Evolutionary conservation across 257 asterid genomes (phyloP).

Genomic region (Primulina tabacum): DNA sequence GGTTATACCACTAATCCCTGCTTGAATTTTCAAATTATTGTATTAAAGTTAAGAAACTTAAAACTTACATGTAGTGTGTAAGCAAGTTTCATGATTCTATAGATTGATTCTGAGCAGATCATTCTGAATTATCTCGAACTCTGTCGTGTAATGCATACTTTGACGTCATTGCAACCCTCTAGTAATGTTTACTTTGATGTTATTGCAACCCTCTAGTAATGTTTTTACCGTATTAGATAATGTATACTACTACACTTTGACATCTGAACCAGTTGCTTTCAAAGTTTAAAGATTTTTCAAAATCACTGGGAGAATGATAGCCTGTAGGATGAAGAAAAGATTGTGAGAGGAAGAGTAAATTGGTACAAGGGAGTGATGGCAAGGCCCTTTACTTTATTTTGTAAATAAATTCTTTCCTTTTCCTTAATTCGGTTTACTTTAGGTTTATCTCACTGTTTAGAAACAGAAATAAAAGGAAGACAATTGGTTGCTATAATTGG

Average conservation of each 20-base stretch:
- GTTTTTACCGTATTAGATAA: background rate
- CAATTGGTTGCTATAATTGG: background rate
- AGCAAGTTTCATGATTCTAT: background rate
- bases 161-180: background rate
- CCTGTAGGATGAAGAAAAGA: conserved; percentile 7
- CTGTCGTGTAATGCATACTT: background rate
- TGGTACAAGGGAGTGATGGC: conserved; percentile 1
- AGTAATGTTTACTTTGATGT: background rate
- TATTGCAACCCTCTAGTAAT: too few species aligned
- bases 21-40: background rate
- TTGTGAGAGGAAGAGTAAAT: background rate
- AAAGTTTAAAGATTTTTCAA: conserved; percentile 5
- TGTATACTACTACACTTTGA: background rate
- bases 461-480: background rate
- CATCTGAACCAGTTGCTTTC: conserved; percentile 6
- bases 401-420: conserved; percentile 5
- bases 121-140: background rate
- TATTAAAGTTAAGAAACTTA: background rate
- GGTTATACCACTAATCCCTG: background rate
- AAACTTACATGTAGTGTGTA: background rate
- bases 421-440: conserved; percentile 6
- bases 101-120: background rate
- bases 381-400: background rate
- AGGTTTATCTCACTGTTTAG: conserved; percentile 3
- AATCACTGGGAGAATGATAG: conserved; percentile 2